Conservation (phyloP, 208 protist genomes). For the Acanthamoeba sp. region DNA sequence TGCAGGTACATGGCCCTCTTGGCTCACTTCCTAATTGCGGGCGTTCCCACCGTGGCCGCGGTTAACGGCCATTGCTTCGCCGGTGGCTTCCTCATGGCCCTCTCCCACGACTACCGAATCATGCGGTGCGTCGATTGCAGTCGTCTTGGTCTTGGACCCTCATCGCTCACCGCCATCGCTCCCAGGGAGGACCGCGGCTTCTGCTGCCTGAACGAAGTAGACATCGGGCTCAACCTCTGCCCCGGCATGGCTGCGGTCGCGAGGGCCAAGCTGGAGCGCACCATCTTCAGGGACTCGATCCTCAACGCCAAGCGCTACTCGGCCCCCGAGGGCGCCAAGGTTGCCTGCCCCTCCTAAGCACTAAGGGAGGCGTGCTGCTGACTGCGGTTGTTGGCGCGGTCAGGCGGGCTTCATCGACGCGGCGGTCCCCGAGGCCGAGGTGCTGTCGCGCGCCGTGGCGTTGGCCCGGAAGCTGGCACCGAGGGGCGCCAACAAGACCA, state of each 20-base stretch:
- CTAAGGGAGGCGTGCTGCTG: no score
- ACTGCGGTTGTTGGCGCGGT: no score
- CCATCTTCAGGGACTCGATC: conserved; percentile 6
- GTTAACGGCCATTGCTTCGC: conserved; percentile 78
- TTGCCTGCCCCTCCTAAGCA: neutral
- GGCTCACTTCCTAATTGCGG: conserved; percentile 21
- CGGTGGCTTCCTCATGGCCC: conserved; percentile 64
- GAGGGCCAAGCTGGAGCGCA: neutral
- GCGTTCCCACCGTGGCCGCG: conserved; percentile 65
- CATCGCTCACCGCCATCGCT: neutral
- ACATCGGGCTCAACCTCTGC: conserved; percentile 13
- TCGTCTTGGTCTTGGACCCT: neutral
- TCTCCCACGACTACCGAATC: conserved; percentile 74
- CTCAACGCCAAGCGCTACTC: conserved; percentile 51
- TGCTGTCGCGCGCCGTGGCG: neutral
- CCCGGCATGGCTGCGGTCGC: conserved; percentile 39
- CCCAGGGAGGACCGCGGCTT: conserved; percentile 52
- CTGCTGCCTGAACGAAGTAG: conserved; percentile 51
- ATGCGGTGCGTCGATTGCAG: conserved; percentile 11
- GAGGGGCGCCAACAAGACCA: neutral
- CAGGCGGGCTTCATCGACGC: conserved; percentile 35
- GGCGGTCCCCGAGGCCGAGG: conserved; percentile 4
- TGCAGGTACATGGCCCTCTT: conserved; percentile 5
- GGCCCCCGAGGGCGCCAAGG: conserved; percentile 1
- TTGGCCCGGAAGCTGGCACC: neutral